Conservation (phyloP, 2,329 filamentous ascomycete species). For the Tolypocladium inflatum region DNA sequence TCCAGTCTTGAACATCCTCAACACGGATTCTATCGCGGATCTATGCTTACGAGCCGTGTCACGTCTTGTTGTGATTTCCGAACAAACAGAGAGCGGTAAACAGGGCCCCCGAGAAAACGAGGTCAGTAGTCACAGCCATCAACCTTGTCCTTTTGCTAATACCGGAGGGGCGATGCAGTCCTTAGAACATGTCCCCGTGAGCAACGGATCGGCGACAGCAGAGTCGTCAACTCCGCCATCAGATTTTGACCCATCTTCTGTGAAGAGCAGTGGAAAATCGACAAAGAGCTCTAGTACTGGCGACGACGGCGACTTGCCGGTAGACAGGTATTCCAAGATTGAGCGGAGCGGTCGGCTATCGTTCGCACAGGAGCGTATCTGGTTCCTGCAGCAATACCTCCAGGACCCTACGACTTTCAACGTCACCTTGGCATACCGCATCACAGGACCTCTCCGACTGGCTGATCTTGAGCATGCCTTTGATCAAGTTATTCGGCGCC, state of each 20-base stretch:
- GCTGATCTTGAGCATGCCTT: conserved; percentile 22
- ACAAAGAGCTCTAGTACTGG: neutral
- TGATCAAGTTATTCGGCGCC: conserved; percentile 13
- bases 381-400: conserved; percentile 23
- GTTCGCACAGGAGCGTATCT: conserved; percentile 30
- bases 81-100: neutral
- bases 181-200: neutral
- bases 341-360: conserved; percentile 20
- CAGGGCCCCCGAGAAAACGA: neutral
- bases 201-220: neutral
- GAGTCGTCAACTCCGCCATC: neutral
- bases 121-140: neutral
- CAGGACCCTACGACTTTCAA: conserved; percentile 31
- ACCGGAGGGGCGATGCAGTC: neutral
- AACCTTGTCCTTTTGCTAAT: neutral
- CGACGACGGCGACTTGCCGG: neutral
- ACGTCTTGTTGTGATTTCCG: neutral
- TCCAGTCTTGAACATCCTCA: conserved; percentile 30
- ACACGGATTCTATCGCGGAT: conserved; percentile 7
- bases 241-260: neutral
- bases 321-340: neutral
- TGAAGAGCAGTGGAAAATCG: neutral
- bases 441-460: conserved; percentile 22
- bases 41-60: conserved; percentile 3
- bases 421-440: conserved; percentile 17